Evolutionary conservation across 345 rosid species (phyloP).

Genomic region (Sisymbrium altissimum): DNA sequence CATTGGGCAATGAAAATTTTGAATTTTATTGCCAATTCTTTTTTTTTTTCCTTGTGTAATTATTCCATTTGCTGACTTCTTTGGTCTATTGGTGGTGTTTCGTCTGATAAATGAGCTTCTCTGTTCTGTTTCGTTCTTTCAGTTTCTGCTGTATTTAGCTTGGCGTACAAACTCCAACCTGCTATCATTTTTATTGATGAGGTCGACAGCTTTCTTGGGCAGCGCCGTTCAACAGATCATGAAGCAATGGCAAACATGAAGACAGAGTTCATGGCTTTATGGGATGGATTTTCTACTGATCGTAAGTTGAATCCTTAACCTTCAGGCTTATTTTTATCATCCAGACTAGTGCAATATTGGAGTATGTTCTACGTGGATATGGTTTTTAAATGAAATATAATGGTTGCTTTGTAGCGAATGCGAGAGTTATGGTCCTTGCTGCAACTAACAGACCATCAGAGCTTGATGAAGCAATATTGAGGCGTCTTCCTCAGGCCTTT

Average conservation of each 20-base stretch:
- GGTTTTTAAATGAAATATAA: background rate
- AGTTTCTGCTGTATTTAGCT: slow-evolving; percentile 96
- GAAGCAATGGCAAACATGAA: slow-evolving; percentile 94
- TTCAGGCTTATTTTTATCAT: background rate
- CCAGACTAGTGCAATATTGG: background rate
- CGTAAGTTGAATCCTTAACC: slow-evolving; percentile 54
- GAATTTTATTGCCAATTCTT: background rate
- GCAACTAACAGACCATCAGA: slow-evolving; percentile 98
- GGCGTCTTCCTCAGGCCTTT: slow-evolving; percentile 96
- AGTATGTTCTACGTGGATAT: background rate
- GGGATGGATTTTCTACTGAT: slow-evolving; percentile 98
- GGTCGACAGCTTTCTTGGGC: slow-evolving; percentile 95
- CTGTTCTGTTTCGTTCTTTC: slow-evolving; percentile 30
- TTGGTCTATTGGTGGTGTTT: background rate
- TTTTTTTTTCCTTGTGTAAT: background rate
- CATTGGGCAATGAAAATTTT: background rate
- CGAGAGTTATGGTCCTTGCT: slow-evolving; percentile 96
- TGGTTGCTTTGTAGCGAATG: slow-evolving; percentile 56
- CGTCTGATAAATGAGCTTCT: background rate
- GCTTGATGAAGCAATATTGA: slow-evolving; percentile 93
- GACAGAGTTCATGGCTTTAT: slow-evolving; percentile 98
- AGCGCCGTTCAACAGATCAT: slow-evolving; percentile 83
- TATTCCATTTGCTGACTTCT: background rate
- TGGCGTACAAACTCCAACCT: slow-evolving; percentile 93
- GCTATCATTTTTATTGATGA: slow-evolving; percentile 96